Evolutionary conservation across 179 eudicot genomes (phyloP), one percentile per base, ranked within the genome.

Genomic region (Beta lomatogona): DNA sequence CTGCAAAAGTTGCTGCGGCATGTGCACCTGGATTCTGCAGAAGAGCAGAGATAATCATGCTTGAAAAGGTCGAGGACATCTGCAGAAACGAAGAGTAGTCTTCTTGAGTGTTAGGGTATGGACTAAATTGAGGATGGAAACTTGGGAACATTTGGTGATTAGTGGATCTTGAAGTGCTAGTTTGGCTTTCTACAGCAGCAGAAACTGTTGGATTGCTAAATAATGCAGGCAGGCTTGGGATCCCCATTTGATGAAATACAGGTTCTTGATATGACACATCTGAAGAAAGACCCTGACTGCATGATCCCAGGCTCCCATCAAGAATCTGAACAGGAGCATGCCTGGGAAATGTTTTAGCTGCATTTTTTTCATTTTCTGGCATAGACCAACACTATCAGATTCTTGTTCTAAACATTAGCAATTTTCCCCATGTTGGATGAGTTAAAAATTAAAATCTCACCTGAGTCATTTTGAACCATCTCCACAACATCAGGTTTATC

Each of bases 21-120:
- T 94, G 94, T 54, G 95, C 95, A 66, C 97, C 92, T 5, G 99
- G 98, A 86, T 96, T 96, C 87, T 91, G 97, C 69, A 92, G 89
- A 72, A 96, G 89, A 83, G 92, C 81, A 80, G 98, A 91, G 68
- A 91, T 88, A 74, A 96, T 83, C 77, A 94, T 92, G 82, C 91
- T 89, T 61, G 99, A 89, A 84, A 94, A 91, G 10, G 91, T 82
- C 15, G 97, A 85, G 61, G 99, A 89, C 86, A 84, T 82, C 48
- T 91, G 92, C 65, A 88, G 85, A 83, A 86, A 87, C 48, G 98
- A 87, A 68, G 74, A 82, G 81, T 88, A 89, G 77, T 88, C 86
- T 82, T 92, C 94, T 79, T 87, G 93, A 81, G 77, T 85, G 78
- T 82, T 89, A 72, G 70, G 74, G 31, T 88, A 73, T 5, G 92